Conservation (phyloP, 179 eudicot species). For the Nepenthes alata region DNA sequence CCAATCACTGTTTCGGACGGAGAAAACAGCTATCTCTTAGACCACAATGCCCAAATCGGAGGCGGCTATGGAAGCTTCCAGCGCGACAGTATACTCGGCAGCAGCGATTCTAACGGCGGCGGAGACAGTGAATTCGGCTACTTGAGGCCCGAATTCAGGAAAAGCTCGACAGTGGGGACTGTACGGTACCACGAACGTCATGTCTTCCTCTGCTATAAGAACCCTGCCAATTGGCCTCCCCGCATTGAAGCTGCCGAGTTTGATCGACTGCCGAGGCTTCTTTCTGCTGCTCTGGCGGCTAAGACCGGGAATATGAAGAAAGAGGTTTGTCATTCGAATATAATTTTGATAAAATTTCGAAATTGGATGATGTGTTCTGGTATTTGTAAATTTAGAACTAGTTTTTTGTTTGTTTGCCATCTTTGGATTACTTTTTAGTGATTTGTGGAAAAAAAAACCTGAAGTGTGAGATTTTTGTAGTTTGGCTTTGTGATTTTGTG, state of each 20-base stretch:
- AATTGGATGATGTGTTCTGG: too few species aligned
- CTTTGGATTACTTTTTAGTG: too few species aligned
- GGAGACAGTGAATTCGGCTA: constrained; percentile 48
- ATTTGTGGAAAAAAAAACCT: too few species aligned
- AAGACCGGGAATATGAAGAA: constrained; percentile 46
- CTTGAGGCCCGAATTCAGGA: constrained; percentile 55
- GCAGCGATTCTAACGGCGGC: constrained; percentile 10
- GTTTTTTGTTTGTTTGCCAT: constrained; percentile 8
- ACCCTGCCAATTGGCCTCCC: constrained; percentile 86
- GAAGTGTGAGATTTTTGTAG: too few species aligned
- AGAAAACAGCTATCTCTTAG: constrained; percentile 20
- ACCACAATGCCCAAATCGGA: constrained; percentile 28
- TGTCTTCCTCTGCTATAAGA: constrained; percentile 83
- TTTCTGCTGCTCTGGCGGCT: constrained; percentile 66
- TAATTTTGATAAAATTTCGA: background rate
- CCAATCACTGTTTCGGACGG: constrained; percentile 1
- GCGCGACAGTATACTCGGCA: constrained; percentile 32
- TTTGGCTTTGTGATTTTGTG: background rate
- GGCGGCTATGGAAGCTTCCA: constrained; percentile 71
- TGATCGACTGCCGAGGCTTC: constrained; percentile 87
- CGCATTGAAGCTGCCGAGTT: constrained; percentile 95
- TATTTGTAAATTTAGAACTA: background rate
- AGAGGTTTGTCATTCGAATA: constrained; percentile 21
- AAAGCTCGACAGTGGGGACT: constrained; percentile 41
- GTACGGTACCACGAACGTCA: constrained; percentile 65